Percentiles rank a stretch among this genome's conserved stretches.
These are phyloP conservation scores for Butyriboletus appendiculatus DNA, from an alignment of 1,284 basidiomycete genomes.

Conservation along the genomic window DNA sequence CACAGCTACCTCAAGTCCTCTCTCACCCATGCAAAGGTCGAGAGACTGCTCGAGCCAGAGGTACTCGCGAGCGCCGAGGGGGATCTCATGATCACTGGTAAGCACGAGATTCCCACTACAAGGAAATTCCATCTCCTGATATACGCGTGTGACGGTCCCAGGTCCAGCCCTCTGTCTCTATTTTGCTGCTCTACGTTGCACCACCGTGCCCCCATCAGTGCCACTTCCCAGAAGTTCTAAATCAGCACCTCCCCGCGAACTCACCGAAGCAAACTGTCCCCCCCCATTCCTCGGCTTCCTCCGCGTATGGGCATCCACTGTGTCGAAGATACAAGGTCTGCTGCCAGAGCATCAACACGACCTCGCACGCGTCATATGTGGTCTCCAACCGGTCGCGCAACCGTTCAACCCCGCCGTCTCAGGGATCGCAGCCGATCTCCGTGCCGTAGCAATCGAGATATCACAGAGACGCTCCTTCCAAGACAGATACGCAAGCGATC, in stretches of 20 bases:
- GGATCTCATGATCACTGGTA: conserved; percentile 81
- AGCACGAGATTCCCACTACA: conserved; percentile 42
- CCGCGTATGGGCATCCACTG: conserved; percentile 66
- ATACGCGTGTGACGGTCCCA: conserved; percentile 36
- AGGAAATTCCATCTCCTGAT: conserved; percentile 38
- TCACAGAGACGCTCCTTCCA: conserved; percentile 82
- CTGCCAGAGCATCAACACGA: conserved; percentile 70
- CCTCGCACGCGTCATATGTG: conserved; percentile 76
- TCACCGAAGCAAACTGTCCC: conserved; percentile 59
- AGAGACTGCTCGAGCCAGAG: conserved; percentile 68
- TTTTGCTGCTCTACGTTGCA: conserved; percentile 63
- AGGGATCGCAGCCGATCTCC: conserved; percentile 71
- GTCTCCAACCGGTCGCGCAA: conserved; percentile 46
- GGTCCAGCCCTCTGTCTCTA: conserved; percentile 65
- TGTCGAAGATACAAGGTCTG: conserved; percentile 65
- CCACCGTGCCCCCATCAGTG: conserved; percentile 59
- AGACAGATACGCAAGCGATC: conserved; percentile 66
- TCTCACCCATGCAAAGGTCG: conserved; percentile 71
- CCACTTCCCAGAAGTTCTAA: conserved; percentile 52
- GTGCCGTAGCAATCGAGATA: conserved; percentile 78
- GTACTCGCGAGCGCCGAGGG: conserved; percentile 72
- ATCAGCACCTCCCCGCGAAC: conserved; percentile 42
- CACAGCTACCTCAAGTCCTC: conserved; percentile 79
- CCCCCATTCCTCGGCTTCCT: conserved; percentile 65
- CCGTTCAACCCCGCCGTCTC: conserved; percentile 44